Percentiles rank a stretch among this genome's conserved stretches.
These are phyloP conservation scores for Mortierella sp. DNA, from an alignment of 371 early-diverging fungal genomes.

Conservation along the genomic window DNA sequence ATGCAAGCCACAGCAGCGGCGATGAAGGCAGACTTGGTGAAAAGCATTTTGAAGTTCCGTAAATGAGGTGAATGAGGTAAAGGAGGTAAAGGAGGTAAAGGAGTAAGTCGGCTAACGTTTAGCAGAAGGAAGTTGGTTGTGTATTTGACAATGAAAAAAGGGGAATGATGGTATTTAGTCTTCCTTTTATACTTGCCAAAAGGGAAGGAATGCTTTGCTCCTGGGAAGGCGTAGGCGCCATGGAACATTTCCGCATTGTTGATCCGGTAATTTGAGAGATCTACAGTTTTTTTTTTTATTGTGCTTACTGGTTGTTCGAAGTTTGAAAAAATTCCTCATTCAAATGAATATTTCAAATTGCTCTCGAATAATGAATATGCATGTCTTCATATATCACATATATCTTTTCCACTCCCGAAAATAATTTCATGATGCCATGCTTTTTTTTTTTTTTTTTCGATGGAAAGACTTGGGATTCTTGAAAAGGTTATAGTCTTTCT, in stretches of 20 bases:
- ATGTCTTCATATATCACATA: too few species aligned
- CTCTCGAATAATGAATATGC: too few species aligned
- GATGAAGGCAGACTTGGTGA: conserved; percentile 30
- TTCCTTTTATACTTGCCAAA: conserved; percentile 2
- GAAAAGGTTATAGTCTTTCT: too few species aligned
- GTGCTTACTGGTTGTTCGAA: background rate
- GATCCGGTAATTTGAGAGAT: background rate
- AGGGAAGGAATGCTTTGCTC: background rate
- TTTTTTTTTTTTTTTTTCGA: too few species aligned
- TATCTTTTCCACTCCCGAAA: too few species aligned
- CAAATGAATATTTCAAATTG: too few species aligned
- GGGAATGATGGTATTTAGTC: background rate
- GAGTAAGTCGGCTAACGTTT: background rate
- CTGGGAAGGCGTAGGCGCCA: background rate
- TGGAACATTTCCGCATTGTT: background rate
- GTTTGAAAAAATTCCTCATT: conserved; percentile 4
- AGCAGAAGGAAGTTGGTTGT: conserved; percentile 8
- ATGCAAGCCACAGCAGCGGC: conserved; percentile 28
- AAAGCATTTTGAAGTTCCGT: conserved; percentile 21
- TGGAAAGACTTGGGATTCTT: too few species aligned
- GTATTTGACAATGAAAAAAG: conserved; percentile 7
- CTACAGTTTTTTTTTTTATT: background rate
- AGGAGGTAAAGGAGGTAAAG: background rate
- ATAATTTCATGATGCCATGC: too few species aligned
- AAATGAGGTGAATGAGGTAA: background rate